Evolutionary conservation across 2,329 filamentous ascomycete genomes (phyloP), one percentile per base, ranked within the genome.

Genomic region (Lachnellula occidentalis): DNA sequence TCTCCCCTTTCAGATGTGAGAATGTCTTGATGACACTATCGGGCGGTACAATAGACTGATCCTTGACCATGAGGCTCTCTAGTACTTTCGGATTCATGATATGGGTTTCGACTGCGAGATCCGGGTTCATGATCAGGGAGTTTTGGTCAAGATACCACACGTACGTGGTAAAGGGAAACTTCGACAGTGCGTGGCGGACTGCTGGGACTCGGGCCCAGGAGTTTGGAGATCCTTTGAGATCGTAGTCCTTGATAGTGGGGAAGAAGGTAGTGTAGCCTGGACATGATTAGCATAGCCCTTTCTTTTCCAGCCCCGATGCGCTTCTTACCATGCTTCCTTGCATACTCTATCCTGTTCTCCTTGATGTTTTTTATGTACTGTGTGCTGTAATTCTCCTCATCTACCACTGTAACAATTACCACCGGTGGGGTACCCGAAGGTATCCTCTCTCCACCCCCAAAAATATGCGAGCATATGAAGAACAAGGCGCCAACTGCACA

Each of bases 21-120:
- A 95, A 96, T 0, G 95, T 97, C 76, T 89, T 92, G 74, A 99
- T 97, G 64, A 99, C 92, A 73, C 90, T 95, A 73, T 96, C 90
- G 0, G 95, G 94, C 2, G 92, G 94, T 8, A 97, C 92, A 49
- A 99, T 84, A 5, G 94, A 83, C 51, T 85, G 79, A 70, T 96
- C 88, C 69, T 85, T 87, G 64, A 94, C 82, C 90, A 97, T 96
- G 54, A 88, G 70, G 21, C 76, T 77, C 66, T 95, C 87, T 47
- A 99, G 78, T 53, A 77, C 81, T 50, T 76, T 74, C 11, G 83
- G 73, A 11, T 82, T 76, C 70, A 95, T 82, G 39, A 99, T 72
- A 64, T 90, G 81, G 1, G 82, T 77, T 61, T 90, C 83, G 34
- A 97, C 73, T 14, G 82, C 80, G 51, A 87, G 73, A 34, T 77